These are phyloP conservation scores for Sophora flavescens DNA, from an alignment of 306 rosid species.

Conservation along the genomic window DNA sequence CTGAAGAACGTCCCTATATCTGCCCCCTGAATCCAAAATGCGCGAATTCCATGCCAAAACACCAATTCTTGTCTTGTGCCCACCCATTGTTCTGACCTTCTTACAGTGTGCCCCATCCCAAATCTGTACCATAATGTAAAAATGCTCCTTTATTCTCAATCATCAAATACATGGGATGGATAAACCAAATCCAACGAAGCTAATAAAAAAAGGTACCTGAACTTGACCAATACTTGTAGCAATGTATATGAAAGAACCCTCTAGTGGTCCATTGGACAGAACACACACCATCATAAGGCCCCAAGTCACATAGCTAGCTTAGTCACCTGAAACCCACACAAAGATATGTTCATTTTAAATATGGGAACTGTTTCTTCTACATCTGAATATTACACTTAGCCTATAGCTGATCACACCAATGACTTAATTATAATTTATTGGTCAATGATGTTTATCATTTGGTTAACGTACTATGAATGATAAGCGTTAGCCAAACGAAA, in stretches of 20 bases:
- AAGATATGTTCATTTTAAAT: neutral
- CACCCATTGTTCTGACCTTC: conserved; percentile 93
- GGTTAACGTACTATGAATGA: no score
- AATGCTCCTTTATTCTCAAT: conserved; percentile 22
- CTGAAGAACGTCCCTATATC: conserved; percentile 92
- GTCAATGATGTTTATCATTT: no score
- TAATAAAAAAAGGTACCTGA: conserved; percentile 66
- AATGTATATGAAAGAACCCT: conserved; percentile 91
- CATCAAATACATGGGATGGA: conserved; percentile 11
- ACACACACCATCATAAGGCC: conserved; percentile 94
- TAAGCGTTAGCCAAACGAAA: no score
- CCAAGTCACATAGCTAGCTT: conserved; percentile 89
- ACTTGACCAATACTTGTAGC: conserved; percentile 94
- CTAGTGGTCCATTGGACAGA: conserved; percentile 93
- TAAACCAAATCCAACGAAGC: neutral
- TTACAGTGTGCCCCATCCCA: conserved; percentile 97
- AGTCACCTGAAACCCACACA: conserved; percentile 72
- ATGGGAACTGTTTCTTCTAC: no score
- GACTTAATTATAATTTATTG: no score
- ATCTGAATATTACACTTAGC: no score
- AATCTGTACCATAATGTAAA: conserved; percentile 52
- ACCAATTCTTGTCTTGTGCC: conserved; percentile 99
- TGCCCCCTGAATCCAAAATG: conserved; percentile 88
- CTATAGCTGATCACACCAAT: no score
- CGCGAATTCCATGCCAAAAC: conserved; percentile 98